These are phyloP conservation scores for Pulveroboletus sp. DNA, from an alignment of 768 basidiomycete species.

Conservation along the genomic window DNA sequence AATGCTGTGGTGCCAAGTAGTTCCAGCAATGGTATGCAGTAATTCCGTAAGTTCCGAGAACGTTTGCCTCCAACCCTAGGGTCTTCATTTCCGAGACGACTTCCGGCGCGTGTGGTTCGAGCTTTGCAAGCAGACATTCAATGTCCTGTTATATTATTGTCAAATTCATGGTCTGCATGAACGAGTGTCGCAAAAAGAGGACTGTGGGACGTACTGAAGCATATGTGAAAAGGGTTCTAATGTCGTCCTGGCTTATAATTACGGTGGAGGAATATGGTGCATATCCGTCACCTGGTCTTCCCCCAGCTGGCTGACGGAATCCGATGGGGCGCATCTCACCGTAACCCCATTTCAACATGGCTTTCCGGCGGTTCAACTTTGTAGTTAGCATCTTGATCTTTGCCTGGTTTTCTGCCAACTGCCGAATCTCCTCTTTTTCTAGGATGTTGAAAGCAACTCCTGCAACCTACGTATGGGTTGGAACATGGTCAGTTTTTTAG, in stretches of 20 bases:
- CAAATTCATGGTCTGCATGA: not conserved
- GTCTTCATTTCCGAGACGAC: not conserved
- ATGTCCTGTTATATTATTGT: not conserved
- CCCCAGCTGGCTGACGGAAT: not conserved
- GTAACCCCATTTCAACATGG: not conserved
- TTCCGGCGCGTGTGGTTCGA: not conserved
- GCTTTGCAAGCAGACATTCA: not conserved
- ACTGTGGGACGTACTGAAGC: not conserved
- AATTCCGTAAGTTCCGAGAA: not conserved
- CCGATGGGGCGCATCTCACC: not conserved
- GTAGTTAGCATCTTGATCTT: not conserved
- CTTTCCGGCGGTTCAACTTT: not conserved
- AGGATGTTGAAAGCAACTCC: not conserved
- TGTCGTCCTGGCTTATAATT: not conserved
- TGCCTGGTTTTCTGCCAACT: not conserved
- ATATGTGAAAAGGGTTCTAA: not conserved
- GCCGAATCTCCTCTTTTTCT: fast-evolving
- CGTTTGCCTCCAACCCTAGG: not conserved
- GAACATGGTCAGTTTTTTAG: not conserved
- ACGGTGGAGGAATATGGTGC: not conserved
- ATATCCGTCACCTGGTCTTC: not conserved
- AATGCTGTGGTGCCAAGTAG: slow-evolving; percentile 3
- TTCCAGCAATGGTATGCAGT: slow-evolving; percentile 10
- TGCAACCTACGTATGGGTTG: not conserved
- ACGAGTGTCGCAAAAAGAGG: no score